Conservation (phyloP, 805 yeast genomes). For the Zygosaccharomyces pseudorouxii region DNA sequence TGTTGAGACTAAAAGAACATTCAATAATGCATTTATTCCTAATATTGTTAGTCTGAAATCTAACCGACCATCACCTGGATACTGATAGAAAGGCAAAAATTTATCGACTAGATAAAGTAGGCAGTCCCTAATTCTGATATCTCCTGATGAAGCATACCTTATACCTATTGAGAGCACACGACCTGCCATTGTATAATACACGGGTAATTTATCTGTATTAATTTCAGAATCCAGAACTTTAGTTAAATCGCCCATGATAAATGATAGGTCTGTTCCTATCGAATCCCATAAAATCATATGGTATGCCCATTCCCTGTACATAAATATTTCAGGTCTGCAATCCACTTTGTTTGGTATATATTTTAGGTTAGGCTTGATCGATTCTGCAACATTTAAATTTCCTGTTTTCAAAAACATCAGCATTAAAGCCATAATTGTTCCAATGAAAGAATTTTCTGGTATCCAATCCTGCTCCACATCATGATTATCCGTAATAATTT, state of each 20-base stretch:
- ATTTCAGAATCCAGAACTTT: constrained; percentile 24
- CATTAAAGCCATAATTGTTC: constrained; percentile 71
- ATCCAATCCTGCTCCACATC: constrained; percentile 31
- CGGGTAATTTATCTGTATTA: constrained; percentile 58
- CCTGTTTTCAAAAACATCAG: constrained; percentile 69
- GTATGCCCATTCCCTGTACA: constrained; percentile 58
- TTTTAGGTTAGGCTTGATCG: constrained; percentile 53
- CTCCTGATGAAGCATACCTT: constrained; percentile 66
- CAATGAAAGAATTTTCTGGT: constrained; percentile 44
- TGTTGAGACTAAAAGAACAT: constrained; percentile 55
- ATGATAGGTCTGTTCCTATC: constrained; percentile 42
- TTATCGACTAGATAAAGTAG: constrained; percentile 26
- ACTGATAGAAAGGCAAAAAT: constrained; percentile 31
- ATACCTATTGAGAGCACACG: constrained; percentile 69
- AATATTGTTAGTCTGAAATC: constrained; percentile 52
- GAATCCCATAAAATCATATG: constrained; percentile 69
- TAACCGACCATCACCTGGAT: constrained; percentile 42
- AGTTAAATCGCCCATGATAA: constrained; percentile 20
- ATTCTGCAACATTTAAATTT: constrained; percentile 53
- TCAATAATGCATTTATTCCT: constrained; percentile 53
- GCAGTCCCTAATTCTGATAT: constrained; percentile 49
- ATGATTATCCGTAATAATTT: constrained; percentile 15
- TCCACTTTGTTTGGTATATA: constrained; percentile 43
- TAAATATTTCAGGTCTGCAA: constrained; percentile 65
- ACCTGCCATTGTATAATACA: constrained; percentile 68